These are phyloP conservation scores for Musa acuminata DNA, from an alignment of 176 grass and related monocot genomes.

Conservation along the genomic window DNA sequence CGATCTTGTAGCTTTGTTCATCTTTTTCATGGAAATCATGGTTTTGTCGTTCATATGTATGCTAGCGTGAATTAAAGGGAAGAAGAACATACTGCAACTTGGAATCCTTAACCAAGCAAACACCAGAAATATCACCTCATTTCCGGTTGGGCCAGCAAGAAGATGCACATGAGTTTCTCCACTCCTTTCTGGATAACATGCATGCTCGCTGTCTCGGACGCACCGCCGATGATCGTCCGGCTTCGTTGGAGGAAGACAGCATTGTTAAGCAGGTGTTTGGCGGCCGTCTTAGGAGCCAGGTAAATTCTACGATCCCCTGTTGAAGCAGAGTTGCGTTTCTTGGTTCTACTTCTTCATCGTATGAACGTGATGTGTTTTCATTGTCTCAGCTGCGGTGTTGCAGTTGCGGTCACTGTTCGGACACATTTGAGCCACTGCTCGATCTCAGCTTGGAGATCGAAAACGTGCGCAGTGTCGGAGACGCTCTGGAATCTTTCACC, in stretches of 20 bases:
- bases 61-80: neutral
- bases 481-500: conserved; percentile 77
- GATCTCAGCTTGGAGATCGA: conserved; percentile 94
- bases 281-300: conserved; percentile 71
- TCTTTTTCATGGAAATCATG: neutral
- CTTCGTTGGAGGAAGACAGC: conserved; percentile 52
- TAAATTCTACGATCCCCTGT: conserved; percentile 20
- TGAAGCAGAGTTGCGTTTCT: neutral
- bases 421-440: conserved; percentile 75
- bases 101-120: conserved; percentile 39
- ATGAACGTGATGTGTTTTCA: conserved; percentile 3
- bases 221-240: conserved; percentile 21
- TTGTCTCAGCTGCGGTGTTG: conserved; percentile 58
- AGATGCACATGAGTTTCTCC: conserved; percentile 83
- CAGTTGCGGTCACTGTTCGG: conserved; percentile 60
- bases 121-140: conserved; percentile 61
- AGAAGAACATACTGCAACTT: conserved; percentile 8
- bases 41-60: neutral
- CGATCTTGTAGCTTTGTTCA: too few species aligned
- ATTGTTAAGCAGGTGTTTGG: conserved; percentile 81
- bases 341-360: neutral
- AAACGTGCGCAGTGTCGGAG: conserved; percentile 33
- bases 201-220: conserved; percentile 44
- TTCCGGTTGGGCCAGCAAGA: conserved; percentile 65
- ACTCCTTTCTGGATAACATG: conserved; percentile 66